Conservation (phyloP, 352 stramenopile species). For the Globisporangium rhizosaccharum region DNA sequence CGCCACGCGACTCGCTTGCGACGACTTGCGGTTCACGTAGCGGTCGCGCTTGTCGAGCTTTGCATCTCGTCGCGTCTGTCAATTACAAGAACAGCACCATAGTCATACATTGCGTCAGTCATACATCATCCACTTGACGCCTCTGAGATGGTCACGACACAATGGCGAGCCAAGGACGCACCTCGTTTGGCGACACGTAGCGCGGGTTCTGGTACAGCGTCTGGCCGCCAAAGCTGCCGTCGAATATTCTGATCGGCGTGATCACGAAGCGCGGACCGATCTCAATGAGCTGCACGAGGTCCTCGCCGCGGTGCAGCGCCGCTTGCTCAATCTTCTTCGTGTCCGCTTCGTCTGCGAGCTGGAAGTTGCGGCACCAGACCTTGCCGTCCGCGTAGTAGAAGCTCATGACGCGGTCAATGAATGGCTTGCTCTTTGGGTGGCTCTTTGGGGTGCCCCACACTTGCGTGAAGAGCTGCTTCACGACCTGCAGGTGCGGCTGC, state of each 20-base stretch:
- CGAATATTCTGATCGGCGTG: slow-evolving; percentile 98
- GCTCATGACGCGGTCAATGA: slow-evolving; percentile 98
- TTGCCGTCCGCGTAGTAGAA: slow-evolving; percentile 93
- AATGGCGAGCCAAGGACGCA: slow-evolving; percentile 21
- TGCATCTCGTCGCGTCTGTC: slow-evolving; percentile 59
- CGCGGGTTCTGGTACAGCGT: slow-evolving; percentile 98
- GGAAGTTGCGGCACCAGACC: slow-evolving; percentile 99
- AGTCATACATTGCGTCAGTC: too few species aligned
- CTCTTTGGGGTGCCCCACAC: slow-evolving; percentile 94
- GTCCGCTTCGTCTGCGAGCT: slow-evolving; percentile 80
- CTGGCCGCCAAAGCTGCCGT: slow-evolving; percentile 97
- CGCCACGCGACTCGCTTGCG: slow-evolving; percentile 75
- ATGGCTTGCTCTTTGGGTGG: slow-evolving; percentile 99
- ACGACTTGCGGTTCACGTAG: slow-evolving; percentile 90
- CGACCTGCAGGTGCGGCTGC: slow-evolving; percentile 89
- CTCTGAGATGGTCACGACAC: too few species aligned
- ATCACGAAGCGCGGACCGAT: slow-evolving; percentile 99
- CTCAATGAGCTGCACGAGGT: slow-evolving; percentile 96
- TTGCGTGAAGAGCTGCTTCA: slow-evolving; percentile 97
- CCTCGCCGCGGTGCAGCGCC: slow-evolving; percentile 78
- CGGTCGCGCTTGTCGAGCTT: slow-evolving; percentile 92
- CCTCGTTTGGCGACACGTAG: slow-evolving; percentile 96
- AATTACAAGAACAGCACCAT: not conserved
- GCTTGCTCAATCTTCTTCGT: slow-evolving; percentile 90
- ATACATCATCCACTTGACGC: too few species aligned